A percentile compares a stretch with the other conserved stretches of the same genome.
phyloP scores from a whole-genome alignment of 2,329 filamentous ascomycete species.

The Neoscytalidium dimidiatum region DNA sequence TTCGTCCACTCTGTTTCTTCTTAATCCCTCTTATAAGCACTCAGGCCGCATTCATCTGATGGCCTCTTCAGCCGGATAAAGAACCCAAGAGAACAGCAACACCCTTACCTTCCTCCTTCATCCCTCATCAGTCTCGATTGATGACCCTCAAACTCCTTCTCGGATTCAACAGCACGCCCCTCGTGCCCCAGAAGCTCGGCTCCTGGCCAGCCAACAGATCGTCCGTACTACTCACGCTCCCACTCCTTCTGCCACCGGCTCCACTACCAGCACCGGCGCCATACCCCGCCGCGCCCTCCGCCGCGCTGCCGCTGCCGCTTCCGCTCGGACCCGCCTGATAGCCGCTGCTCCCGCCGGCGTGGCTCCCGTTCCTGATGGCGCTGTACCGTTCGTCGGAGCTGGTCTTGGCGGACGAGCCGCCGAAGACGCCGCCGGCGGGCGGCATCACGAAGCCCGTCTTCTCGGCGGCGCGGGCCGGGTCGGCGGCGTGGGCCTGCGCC shows the following conservation, averaged over 20 bases:
- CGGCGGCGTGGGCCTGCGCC: conserved; percentile 57
- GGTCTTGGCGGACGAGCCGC: conserved; percentile 23
- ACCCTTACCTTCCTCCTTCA: neutral
- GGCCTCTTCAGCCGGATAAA: too few species aligned
- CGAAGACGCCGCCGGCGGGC: conserved; percentile 27
- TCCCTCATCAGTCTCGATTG: conserved; percentile 54
- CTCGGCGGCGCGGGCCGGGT: conserved; percentile 39
- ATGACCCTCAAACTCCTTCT: conserved; percentile 69
- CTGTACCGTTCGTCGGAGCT: neutral
- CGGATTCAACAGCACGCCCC: conserved; percentile 65
- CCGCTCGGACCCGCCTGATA: conserved; percentile 27
- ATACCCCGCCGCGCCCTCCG: neutral
- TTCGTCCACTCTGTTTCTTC: too few species aligned
- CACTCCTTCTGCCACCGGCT: conserved; percentile 23
- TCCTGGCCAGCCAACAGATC: conserved; percentile 64
- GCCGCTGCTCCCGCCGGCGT: conserved; percentile 32
- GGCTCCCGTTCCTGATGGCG: conserved; percentile 23
- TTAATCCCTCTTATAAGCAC: too few species aligned
- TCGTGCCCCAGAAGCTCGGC: conserved; percentile 67
- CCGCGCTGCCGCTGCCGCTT: conserved; percentile 22
- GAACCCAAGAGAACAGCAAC: neutral
- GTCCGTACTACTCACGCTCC: conserved; percentile 54
- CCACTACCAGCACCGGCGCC: neutral
- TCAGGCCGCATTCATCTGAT: too few species aligned
- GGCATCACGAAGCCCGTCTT: conserved; percentile 33